Conservation (phyloP, 2,329 filamentous ascomycete species). For the Aotearoamyces nothofagi region DNA sequence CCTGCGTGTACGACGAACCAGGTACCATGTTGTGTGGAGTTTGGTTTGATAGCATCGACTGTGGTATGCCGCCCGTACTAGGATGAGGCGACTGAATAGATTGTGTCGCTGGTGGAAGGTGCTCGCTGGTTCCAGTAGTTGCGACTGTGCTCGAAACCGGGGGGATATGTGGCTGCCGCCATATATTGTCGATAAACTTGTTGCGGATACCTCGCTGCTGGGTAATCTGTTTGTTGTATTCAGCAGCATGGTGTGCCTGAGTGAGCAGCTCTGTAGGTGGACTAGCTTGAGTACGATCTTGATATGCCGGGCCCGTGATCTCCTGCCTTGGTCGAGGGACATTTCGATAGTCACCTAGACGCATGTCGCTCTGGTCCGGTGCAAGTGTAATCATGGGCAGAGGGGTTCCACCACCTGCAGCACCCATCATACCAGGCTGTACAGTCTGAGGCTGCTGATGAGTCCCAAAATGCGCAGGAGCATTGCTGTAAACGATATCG, state of each 20-base stretch:
- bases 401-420: conserved; percentile 49
- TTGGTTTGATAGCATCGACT: conserved; percentile 31
- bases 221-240: conserved; percentile 77
- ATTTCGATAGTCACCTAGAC: conserved; percentile 67
- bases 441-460: conserved; percentile 52
- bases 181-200: conserved; percentile 68
- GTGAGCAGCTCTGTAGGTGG: conserved; percentile 66
- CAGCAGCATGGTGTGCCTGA: conserved; percentile 76
- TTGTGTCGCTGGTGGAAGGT: conserved; percentile 34
- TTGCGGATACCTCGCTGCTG: conserved; percentile 65
- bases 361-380: conserved; percentile 62
- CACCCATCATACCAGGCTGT: conserved; percentile 57
- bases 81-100: conserved; percentile 43
- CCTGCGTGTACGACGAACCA: conserved; percentile 51
- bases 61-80: conserved; percentile 35
- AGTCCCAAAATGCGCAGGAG: conserved; percentile 45
- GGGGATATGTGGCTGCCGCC: conserved; percentile 71
- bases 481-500: conserved; percentile 79
- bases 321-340: conserved; percentile 82
- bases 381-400: conserved; percentile 75
- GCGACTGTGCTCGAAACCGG: conserved; percentile 32
- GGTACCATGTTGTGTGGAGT: conserved; percentile 25
- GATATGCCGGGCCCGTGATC: conserved; percentile 72
- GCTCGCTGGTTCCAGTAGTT: conserved; percentile 22
- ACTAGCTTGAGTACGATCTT: conserved; percentile 69